Conservation (phyloP, 2,329 filamentous ascomycete species). For the Xylaria sp. region DNA sequence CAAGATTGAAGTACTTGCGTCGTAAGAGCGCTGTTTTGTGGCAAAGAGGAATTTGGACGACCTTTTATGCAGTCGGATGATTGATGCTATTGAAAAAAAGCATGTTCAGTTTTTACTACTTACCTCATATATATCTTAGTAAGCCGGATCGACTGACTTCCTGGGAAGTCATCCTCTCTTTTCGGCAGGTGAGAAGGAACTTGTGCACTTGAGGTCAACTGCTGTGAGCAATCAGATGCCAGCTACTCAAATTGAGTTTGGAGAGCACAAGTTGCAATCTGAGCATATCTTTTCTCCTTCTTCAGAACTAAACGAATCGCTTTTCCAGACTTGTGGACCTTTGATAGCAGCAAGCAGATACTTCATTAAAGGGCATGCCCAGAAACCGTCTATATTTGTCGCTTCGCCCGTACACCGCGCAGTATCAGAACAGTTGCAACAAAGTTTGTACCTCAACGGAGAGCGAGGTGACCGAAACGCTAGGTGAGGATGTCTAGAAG, state of each 20-base stretch:
- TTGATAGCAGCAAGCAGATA: background rate
- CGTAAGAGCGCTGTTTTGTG: background rate
- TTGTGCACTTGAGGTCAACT: too few relatives aligned
- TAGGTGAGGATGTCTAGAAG: background rate
- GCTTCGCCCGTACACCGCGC: background rate
- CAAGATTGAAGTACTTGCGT: background rate
- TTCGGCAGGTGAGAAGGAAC: too few relatives aligned
- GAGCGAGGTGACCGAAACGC: background rate
- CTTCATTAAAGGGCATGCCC: background rate
- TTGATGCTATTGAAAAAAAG: background rate
- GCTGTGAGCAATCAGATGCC: too few relatives aligned
- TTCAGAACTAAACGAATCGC: background rate
- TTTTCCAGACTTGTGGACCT: background rate
- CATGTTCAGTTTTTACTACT: background rate
- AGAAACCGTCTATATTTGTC: background rate
- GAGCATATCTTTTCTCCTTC: background rate
- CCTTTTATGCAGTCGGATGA: background rate
- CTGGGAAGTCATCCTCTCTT: too few relatives aligned
- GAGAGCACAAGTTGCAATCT: background rate
- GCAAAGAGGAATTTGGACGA: background rate
- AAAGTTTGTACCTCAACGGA: background rate
- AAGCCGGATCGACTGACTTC: too few relatives aligned
- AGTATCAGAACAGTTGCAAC: background rate
- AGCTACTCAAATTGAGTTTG: background rate
- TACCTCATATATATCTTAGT: background rate